phyloP scores from a whole-genome alignment of 352 stramenopile species.

The Globisporangium okanoganense region DNA sequence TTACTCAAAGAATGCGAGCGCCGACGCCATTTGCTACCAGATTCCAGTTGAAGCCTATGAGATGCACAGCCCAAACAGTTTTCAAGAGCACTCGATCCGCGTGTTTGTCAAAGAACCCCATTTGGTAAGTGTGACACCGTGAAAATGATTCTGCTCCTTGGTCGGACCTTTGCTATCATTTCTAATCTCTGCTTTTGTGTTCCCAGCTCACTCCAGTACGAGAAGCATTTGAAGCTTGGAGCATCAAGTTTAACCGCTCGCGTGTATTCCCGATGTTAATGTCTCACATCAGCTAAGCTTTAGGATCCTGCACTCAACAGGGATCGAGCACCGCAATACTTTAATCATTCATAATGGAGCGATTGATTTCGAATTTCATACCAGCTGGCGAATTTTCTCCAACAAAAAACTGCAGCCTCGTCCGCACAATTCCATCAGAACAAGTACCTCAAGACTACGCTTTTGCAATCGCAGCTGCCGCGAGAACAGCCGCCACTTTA shows the following conservation, averaged over 20 bases:
- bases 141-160: not conserved
- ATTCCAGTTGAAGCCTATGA: conserved; percentile 53
- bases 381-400: not conserved
- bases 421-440: not conserved
- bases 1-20: conserved; percentile 64
- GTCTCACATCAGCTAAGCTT: not conserved
- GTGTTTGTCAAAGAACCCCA: conserved; percentile 63
- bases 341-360: not conserved
- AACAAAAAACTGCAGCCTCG: not conserved
- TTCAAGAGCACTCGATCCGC: conserved; percentile 66
- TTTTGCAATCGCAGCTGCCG: conserved; percentile 39
- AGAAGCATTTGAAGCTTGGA: conserved; percentile 54
- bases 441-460: conserved; percentile 18
- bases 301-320: not conserved
- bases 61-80: conserved; percentile 61
- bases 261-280: conserved; percentile 26
- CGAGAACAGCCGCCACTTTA: conserved; percentile 55
- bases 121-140: conserved; percentile 61
- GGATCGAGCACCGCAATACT: too few species aligned
- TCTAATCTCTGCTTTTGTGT: conserved; percentile 4
- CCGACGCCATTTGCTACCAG: conserved; percentile 42
- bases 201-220: conserved; percentile 37
- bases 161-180: not conserved
- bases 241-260: conserved; percentile 46
- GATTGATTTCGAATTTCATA: not conserved